phyloP scores from a whole-genome alignment of 495 filamentous ascomycete species.

The Neurospora pannonica region DNA sequence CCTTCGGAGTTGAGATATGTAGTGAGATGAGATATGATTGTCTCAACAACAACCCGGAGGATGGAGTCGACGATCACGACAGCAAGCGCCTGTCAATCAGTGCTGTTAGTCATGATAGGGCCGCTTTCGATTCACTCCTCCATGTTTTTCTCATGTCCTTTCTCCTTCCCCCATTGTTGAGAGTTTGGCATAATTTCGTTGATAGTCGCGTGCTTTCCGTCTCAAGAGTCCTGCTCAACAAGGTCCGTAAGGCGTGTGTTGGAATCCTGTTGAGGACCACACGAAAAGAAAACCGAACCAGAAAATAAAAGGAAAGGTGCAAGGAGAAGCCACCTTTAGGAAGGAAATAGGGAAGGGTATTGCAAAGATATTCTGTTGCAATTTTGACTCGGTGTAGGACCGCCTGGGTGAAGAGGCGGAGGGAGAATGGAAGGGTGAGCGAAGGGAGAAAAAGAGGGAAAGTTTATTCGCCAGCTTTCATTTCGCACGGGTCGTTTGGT shows the following conservation, averaged over 20 bases:
- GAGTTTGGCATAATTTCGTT: background rate
- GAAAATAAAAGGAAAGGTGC: no score
- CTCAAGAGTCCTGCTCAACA: no score
- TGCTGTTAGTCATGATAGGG: background rate
- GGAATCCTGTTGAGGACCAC: background rate
- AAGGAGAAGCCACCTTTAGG: no score
- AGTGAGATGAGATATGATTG: background rate
- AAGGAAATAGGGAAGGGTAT: background rate
- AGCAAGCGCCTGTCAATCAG: background rate
- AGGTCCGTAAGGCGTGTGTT: background rate
- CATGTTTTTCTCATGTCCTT: background rate
- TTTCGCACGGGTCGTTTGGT: background rate
- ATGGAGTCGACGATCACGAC: background rate
- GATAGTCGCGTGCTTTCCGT: background rate
- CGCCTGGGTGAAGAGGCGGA: background rate
- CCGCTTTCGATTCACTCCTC: background rate
- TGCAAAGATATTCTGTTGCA: background rate
- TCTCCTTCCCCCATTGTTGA: background rate
- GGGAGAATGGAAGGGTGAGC: background rate
- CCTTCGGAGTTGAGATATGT: background rate
- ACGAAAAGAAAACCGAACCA: background rate
- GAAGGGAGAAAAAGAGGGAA: background rate
- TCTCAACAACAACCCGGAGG: background rate
- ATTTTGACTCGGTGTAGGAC: background rate
- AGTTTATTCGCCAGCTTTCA: background rate